Evolutionary conservation across 441 rosid genomes (phyloP).

Genomic region (Jatropha multifida): DNA sequence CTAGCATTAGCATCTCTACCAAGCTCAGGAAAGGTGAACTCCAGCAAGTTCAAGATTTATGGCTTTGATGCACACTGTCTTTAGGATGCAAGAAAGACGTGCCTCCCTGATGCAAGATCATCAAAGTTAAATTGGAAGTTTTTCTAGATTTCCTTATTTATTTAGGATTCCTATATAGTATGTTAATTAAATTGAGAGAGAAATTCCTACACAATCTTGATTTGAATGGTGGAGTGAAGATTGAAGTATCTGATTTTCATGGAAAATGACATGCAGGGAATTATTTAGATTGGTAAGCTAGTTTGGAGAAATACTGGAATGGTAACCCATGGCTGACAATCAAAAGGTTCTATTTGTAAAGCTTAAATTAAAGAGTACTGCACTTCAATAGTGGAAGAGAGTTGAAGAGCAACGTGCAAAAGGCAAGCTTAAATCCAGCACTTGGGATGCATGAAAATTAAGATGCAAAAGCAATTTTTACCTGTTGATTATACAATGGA

Average conservation of each 20-base stretch:
- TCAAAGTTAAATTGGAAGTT: too few relatives aligned
- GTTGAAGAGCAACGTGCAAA: background rate
- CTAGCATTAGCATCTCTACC: too few relatives aligned
- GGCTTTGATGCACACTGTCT: too few relatives aligned
- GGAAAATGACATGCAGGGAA: background rate
- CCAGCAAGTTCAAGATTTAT: too few relatives aligned
- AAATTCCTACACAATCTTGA: too few relatives aligned
- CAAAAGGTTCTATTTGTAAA: conserved; percentile 6
- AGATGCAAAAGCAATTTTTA: background rate
- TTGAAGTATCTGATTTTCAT: background rate
- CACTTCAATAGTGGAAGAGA: conserved; percentile 7
- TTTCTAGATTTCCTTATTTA: too few relatives aligned
- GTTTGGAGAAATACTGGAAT: background rate
- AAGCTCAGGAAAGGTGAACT: too few relatives aligned
- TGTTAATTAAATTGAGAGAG: too few relatives aligned
- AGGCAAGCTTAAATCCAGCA: conserved; percentile 1
- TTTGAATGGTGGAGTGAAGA: too few relatives aligned
- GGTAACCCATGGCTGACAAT: background rate
- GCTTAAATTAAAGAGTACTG: conserved; percentile 12
- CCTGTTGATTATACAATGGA: background rate
- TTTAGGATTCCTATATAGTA: too few relatives aligned
- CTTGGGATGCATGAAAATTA: background rate
- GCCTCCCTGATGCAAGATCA: too few relatives aligned
- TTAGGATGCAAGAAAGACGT: too few relatives aligned
- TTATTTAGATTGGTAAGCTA: conserved; percentile 4